Conservation (phyloP, 2,329 filamentous ascomycete genomes). For the Elsinoe perseae region DNA sequence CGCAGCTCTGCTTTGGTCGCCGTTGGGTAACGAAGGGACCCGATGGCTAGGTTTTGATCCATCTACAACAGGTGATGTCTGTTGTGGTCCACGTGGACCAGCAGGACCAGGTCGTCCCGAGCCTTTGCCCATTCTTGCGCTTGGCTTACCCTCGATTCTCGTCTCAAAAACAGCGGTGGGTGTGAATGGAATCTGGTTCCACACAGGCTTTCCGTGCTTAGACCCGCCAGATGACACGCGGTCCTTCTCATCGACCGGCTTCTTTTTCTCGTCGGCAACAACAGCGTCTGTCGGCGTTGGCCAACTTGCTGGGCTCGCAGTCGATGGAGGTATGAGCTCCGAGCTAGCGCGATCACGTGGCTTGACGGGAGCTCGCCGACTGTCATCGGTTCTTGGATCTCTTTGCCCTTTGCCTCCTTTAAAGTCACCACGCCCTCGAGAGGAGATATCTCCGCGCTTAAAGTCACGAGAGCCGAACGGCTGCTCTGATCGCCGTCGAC, state of each 20-base stretch:
- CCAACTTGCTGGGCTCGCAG: slow-evolving; percentile 74
- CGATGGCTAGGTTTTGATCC: slow-evolving; percentile 28
- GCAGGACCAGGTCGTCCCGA: slow-evolving; percentile 50
- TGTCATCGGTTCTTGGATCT: slow-evolving; percentile 11
- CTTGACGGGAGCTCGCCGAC: slow-evolving; percentile 6
- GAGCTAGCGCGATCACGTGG: slow-evolving; percentile 14
- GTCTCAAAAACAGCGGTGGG: slow-evolving; percentile 84
- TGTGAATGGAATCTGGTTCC: slow-evolving; percentile 75
- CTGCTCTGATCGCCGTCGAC: slow-evolving; percentile 8
- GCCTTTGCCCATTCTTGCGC: slow-evolving; percentile 41
- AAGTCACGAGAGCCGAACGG: slow-evolving; percentile 3
- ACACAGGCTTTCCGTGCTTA: slow-evolving; percentile 68
- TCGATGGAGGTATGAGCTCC: slow-evolving; percentile 47
- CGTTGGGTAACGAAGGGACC: slow-evolving; percentile 16
- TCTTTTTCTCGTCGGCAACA: slow-evolving; percentile 68
- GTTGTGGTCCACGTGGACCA: slow-evolving; percentile 36
- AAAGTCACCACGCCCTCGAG: slow-evolving; percentile 1
- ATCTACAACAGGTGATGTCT: slow-evolving; percentile 25
- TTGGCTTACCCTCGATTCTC: slow-evolving; percentile 48
- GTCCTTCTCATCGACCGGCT: slow-evolving; percentile 55
- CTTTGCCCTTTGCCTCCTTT: slow-evolving; percentile 7
- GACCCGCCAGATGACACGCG: slow-evolving; percentile 45
- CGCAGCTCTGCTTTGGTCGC: slow-evolving; percentile 9
- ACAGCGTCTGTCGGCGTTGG: slow-evolving; percentile 78
- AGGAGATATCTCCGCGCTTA: slow-evolving; percentile 7